A percentile compares a stretch with the other conserved stretches of the same genome.
These are phyloP conservation scores for Leishmania amazonensis DNA, from an alignment of 208 protist species.

Conservation along the genomic window DNA sequence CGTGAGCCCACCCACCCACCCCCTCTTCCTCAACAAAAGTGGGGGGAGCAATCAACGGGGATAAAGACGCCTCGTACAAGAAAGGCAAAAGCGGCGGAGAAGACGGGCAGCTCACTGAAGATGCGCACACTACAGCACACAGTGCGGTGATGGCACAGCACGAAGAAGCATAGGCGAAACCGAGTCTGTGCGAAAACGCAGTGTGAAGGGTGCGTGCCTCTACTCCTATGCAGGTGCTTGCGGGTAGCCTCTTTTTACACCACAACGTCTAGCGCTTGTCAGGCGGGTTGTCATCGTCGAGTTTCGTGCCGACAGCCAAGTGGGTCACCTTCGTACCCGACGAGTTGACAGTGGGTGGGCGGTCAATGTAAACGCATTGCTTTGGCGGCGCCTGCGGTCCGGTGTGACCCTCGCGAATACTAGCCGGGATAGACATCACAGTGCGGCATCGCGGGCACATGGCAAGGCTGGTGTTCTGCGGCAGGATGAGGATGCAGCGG, in stretches of 20 bases:
- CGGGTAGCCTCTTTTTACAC: not conserved
- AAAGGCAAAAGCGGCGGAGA: not conserved
- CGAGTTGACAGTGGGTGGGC: constrained; percentile 53
- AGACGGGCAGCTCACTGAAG: not conserved
- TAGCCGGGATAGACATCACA: constrained; percentile 82
- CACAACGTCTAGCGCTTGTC: constrained; percentile 5
- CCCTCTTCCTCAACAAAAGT: no score
- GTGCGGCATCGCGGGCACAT: constrained; percentile 87
- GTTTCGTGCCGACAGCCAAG: constrained; percentile 71
- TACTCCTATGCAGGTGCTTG: no score
- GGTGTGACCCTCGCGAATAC: constrained; percentile 72
- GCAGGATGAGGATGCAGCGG: constrained; percentile 80
- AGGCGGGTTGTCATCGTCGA: constrained; percentile 57
- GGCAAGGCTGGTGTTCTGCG: constrained; percentile 83
- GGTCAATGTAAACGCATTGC: constrained; percentile 84
- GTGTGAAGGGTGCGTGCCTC: not conserved
- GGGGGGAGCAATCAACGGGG: not conserved
- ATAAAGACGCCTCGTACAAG: not conserved
- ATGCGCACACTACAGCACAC: not conserved
- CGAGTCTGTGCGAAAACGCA: not conserved
- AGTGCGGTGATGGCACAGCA: not conserved
- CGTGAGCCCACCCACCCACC: no score
- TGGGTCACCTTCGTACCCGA: constrained; percentile 48
- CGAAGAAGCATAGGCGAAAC: no score
- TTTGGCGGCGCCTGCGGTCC: constrained; percentile 64